Conservation (phyloP, 257 asterid species). For the Sherardia arvensis region DNA sequence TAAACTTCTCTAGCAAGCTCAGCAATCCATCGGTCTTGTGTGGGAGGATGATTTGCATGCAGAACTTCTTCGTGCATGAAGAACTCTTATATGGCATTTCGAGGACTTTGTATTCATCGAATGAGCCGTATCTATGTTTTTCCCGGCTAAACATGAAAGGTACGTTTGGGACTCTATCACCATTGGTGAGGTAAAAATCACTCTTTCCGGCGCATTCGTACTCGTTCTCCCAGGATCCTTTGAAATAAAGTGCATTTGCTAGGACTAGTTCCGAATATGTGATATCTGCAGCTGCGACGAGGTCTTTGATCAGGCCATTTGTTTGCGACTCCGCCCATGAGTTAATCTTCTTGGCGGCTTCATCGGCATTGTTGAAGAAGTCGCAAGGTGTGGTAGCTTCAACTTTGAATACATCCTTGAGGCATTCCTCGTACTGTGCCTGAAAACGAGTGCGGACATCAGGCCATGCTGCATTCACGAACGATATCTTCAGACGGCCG, state of each 20-base stretch:
- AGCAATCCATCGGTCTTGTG: background rate
- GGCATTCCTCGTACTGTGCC: background rate
- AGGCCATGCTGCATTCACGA: conserved; percentile 8
- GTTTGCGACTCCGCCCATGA: conserved; percentile 13
- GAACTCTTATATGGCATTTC: background rate
- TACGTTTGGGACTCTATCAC: background rate
- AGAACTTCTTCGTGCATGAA: background rate
- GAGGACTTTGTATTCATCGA: conserved; percentile 1
- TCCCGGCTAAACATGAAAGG: conserved; percentile 13
- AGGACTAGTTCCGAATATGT: background rate
- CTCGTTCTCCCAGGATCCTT: background rate
- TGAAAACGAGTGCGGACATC: background rate
- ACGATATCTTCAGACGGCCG: background rate
- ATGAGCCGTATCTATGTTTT: background rate
- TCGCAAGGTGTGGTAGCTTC: background rate
- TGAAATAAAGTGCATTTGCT: conserved; percentile 19
- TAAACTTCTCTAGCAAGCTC: background rate
- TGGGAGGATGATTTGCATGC: conserved; percentile 13
- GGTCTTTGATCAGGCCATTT: conserved; percentile 10
- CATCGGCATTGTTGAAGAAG: background rate
- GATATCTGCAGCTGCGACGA: background rate
- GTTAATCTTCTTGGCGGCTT: background rate
- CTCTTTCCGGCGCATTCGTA: background rate
- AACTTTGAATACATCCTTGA: conserved; percentile 1
- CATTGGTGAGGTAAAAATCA: conserved; percentile 9